Evolutionary conservation across 768 basidiomycete species (phyloP), one percentile per base, ranked within the genome.

Genomic region (Rossbeevera mucosa): DNA sequence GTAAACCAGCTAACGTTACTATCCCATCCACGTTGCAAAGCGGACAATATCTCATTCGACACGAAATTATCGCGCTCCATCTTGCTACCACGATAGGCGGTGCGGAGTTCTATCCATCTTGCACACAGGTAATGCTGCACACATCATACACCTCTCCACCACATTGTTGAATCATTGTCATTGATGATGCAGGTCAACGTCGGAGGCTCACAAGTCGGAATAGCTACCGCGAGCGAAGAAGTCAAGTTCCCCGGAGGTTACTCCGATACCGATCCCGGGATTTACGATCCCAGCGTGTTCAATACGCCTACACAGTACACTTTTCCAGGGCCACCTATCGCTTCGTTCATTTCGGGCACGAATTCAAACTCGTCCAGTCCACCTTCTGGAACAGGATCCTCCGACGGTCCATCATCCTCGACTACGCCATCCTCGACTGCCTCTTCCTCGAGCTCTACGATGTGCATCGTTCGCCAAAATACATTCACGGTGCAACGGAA

Each of bases 31-130:
- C 76, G 42, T 64, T 91, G 49, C 74, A 80, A 2, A 69, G 84
- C 3, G 89, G 89, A 5, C 80, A 85, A 58, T 91, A 91, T 66
- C 73, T 91, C 53, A 66, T 90, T 62, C 85, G 88, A 1, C 83
- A 88, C 65, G 88, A 91, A 64, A 85, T 91, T 67, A 83, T 91
- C 64, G 83, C 85, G 9, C 79, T 91, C 13, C 89, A 91, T 61
- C 75, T 83, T 43, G 88, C 77, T 6, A 73, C 63, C n/a, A 57
- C 61, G 2, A 9, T 62, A 16, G 81, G 82, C 5, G 86, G 85
- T 18, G 88, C 86, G 1, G 89, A 92, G 69, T 91, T 90, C 69
- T 92, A 92, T 65, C 83, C 86, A 0, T 79, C 80, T 24, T 92
- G 89, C 66, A 74, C 78, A 3, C 79, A 80, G 65, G 67, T 69